Conservation (phyloP, 75 land plant species). For the Adiantum capillusveneris region DNA sequence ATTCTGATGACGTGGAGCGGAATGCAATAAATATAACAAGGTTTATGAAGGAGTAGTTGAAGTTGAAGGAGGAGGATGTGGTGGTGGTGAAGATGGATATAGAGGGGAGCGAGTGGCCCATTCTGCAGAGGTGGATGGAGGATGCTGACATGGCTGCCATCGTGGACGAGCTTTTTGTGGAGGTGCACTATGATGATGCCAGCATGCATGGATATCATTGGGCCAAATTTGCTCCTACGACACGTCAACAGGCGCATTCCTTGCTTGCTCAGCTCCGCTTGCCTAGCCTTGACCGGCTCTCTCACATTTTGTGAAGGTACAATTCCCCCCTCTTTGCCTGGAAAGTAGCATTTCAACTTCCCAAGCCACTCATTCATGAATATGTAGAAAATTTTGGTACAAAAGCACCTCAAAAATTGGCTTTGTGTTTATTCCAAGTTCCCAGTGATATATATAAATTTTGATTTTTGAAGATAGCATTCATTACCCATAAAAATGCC, state of each 20-base stretch:
- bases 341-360: too few relatives aligned
- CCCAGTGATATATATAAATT: too few relatives aligned
- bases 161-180: constrained; percentile 34
- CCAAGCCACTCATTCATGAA: too few relatives aligned
- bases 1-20: constrained; percentile 2
- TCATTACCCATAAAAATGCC: too few relatives aligned
- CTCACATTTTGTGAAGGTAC: too few relatives aligned
- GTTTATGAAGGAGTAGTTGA: constrained; percentile 18
- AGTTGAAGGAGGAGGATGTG: constrained; percentile 10
- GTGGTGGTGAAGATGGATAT: constrained; percentile 41
- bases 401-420: too few relatives aligned
- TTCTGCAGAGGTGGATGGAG: constrained; percentile 18
- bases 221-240: constrained; percentile 8
- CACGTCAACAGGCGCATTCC: constrained; percentile 15
- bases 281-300: too few relatives aligned
- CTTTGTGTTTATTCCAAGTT: too few relatives aligned
- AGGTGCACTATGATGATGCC: constrained; percentile 23
- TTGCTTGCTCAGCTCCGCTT: constrained; percentile 19
- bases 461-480: too few relatives aligned
- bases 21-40: constrained; percentile 21
- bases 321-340: too few relatives aligned
- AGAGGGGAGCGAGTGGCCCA: constrained; percentile 35
- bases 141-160: constrained; percentile 26
- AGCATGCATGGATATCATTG: constrained; percentile 21
- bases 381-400: too few relatives aligned